These are phyloP conservation scores for Tetrapisispora namnaoensis DNA, from an alignment of 805 yeast species.

Conservation along the genomic window DNA sequence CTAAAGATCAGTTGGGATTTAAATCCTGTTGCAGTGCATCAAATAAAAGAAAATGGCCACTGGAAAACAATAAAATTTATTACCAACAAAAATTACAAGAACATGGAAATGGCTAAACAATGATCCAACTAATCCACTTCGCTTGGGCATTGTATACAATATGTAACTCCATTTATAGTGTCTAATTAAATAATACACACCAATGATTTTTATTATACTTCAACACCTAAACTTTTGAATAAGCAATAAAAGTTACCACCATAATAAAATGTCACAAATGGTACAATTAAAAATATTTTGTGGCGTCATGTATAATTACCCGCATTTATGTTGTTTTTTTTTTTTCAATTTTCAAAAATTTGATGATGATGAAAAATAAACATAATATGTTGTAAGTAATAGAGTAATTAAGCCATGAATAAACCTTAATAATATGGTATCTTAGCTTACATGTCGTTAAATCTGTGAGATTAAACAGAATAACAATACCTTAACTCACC, in stretches of 20 bases:
- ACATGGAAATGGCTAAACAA: slow-evolving; percentile 6
- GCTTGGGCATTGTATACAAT: no score
- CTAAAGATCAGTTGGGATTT: slow-evolving; percentile 81
- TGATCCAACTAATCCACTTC: background rate
- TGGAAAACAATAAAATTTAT: slow-evolving; percentile 44
- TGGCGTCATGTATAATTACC: background rate
- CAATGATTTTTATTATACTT: no score
- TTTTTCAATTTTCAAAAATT: no score
- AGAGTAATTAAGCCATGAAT: background rate
- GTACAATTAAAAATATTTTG: background rate
- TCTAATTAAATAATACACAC: no score
- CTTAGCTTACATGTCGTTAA: no score
- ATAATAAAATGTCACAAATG: background rate
- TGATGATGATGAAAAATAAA: background rate
- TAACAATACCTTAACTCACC: background rate
- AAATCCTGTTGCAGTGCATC: slow-evolving; percentile 68
- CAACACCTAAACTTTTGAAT: no score
- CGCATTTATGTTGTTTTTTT: background rate
- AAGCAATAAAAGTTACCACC: no score
- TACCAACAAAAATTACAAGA: slow-evolving; percentile 20
- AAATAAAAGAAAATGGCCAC: slow-evolving; percentile 52
- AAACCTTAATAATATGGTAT: no score
- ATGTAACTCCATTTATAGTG: no score
- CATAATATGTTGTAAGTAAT: no score
- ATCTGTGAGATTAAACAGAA: background rate